Evolutionary conservation across 1,284 basidiomycete species (phyloP), one percentile per base, ranked within the genome.

Genomic region (Heterobasidion irregulare): DNA sequence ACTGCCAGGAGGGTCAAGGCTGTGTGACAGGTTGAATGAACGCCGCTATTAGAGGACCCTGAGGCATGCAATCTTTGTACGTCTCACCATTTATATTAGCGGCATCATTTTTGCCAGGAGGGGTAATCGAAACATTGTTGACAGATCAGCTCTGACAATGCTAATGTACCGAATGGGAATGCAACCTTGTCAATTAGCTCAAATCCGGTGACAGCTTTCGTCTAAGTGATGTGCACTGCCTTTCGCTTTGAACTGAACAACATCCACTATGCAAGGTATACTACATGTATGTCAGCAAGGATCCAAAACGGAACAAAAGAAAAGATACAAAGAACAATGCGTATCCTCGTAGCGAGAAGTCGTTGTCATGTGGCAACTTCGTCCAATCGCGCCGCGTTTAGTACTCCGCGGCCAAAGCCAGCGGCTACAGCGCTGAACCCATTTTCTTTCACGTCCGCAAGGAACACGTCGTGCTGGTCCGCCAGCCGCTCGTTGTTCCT

Each of bases 381-480:
- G 3, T 54, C 61, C 16, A 56, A 44, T 52, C 59, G 53, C 16
- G 57, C 49, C 46, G 50, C 50, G 58, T 84, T 85, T 64, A 92
- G 68, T 50, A 91, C 71, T 4, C 90, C 90, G 54, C 85, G 76
- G 15, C 89, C 82, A 66, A 92, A 97, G 12, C 86, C 92, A 16
- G 80, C 75, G 2, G 92, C 92, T 10, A 97, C 79, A 9, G 89
- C 85, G 49, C 77, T 78, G 65, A 95, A 96, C 2, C 92, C 92
- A 59, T 84, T 80, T 55, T 95, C 91, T 63, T 84, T 80, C 46
- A 96, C 91, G 64, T 96, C 92, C 1, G 81, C 76, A 19, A 93
- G 66, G 75, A 96, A 97, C n/a, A 94, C 65, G 54, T 94, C 92
- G 66, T 97, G 94, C 59, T 93, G 83, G 64, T 90, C 86, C 8